Conservation (phyloP, 805 yeast species). For the Starmerella gropengiesseri region DNA sequence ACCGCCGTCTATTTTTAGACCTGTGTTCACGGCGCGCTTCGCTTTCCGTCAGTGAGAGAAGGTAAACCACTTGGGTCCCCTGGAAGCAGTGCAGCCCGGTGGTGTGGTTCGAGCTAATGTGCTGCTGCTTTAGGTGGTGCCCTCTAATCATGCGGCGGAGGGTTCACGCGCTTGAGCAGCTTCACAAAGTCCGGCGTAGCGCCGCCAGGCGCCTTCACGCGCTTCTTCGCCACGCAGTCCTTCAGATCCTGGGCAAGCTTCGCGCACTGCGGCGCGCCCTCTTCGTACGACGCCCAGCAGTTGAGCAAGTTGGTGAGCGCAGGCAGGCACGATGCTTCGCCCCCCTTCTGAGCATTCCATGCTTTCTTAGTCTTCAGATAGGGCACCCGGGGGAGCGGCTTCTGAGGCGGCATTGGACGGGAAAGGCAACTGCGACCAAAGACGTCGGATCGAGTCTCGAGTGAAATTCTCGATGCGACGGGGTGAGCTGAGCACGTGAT, state of each 20-base stretch:
- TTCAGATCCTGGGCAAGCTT: slow-evolving; percentile 44
- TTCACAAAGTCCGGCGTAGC: slow-evolving; percentile 19
- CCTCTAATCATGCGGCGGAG: slow-evolving; percentile 36
- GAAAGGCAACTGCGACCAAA: no score
- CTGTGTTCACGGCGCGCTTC: no score
- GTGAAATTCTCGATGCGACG: background rate
- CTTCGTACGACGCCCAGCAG: slow-evolving; percentile 96
- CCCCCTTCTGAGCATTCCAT: slow-evolving; percentile 15
- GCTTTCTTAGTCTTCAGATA: slow-evolving; percentile 18
- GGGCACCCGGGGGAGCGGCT: slow-evolving; percentile 19
- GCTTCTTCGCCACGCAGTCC: slow-evolving; percentile 48
- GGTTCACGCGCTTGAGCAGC: slow-evolving; percentile 31
- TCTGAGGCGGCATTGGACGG: slow-evolving; percentile 17
- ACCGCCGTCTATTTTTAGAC: no score
- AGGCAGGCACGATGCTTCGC: slow-evolving; percentile 50
- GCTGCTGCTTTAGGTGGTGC: no score
- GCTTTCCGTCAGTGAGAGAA: no score
- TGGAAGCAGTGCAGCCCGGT: no score
- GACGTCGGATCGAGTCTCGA: background rate
- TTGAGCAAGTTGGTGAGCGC: slow-evolving; percentile 74
- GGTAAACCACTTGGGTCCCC: no score
- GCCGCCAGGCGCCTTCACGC: slow-evolving; percentile 23
- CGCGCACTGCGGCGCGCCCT: slow-evolving; percentile 66
- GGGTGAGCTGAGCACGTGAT: no score
- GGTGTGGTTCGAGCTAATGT: no score